Evolutionary conservation across 2,329 filamentous ascomycete genomes (phyloP).

Genomic region (Alternaria gaisen): DNA sequence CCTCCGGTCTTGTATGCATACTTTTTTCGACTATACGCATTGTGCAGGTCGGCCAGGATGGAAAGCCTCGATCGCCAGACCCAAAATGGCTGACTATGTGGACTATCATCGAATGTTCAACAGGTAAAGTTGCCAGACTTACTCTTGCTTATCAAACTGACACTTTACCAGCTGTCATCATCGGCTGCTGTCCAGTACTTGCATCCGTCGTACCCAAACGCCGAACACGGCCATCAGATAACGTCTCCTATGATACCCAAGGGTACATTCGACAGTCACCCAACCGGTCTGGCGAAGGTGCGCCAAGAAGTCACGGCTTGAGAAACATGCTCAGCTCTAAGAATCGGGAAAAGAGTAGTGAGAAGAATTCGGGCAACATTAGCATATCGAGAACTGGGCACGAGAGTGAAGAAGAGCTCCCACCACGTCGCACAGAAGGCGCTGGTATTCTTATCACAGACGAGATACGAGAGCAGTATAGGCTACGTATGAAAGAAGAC

Average conservation of each 20-base stretch:
- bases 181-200: slow-evolving; percentile 36
- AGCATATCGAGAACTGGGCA: slow-evolving; percentile 11
- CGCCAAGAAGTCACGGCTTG: slow-evolving; percentile 9
- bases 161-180: slow-evolving; percentile 29
- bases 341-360: slow-evolving; percentile 9
- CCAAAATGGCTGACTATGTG: slow-evolving; percentile 50
- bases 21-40: slow-evolving; percentile 40
- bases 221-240: background rate
- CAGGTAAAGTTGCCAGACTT: slow-evolving; percentile 34
- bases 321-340: slow-evolving; percentile 18
- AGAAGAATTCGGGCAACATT: slow-evolving; percentile 8
- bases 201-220: slow-evolving; percentile 25
- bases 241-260: slow-evolving; percentile 13
- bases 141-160: background rate
- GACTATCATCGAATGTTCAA: slow-evolving; percentile 49
- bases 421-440: slow-evolving; percentile 10
- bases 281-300: slow-evolving; percentile 9
- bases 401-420: slow-evolving; percentile 25
- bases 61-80: slow-evolving; percentile 38
- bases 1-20: slow-evolving; percentile 39
- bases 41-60: slow-evolving; percentile 44
- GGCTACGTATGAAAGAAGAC: slow-evolving; percentile 9
- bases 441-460: slow-evolving; percentile 13
- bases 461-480: slow-evolving; percentile 13
- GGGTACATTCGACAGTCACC: slow-evolving; percentile 26